Evolutionary conservation across 495 filamentous ascomycete genomes (phyloP), one percentile per base, ranked within the genome.

Genomic region (Haplographium delicatum): DNA sequence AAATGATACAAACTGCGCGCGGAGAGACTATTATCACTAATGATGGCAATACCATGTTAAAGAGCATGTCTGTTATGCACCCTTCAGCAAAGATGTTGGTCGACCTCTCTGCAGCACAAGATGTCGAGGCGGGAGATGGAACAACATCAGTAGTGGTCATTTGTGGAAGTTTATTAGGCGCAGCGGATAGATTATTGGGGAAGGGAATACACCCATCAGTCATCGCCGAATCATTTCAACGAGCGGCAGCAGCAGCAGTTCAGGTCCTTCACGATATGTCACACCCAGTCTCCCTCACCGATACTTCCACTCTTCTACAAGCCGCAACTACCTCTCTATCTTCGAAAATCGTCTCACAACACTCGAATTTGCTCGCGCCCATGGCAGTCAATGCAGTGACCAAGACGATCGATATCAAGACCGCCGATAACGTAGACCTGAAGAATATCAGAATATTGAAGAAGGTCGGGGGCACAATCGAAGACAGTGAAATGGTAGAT

Each of bases 21-120:
- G 94, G 94, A 68, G 84, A 94, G 66, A 96, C 93, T 38, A 91
- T 97, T 62, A 98, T 98, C 69, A 96, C 91, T 58, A 98, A 98
- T 73, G 93, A 98, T 70, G 93, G 93, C 67, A 95, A 93, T 72
- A 98, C 93, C 30, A 97, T 97, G 89, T 72, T 98, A 63, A 93
- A 85, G 69, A 88, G 90, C 75, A 97, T 98, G 93, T 86, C 87
- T 58, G 94, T 98, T 44, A 87, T 97, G 89, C 93, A 98, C 67
- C 93, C 93, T 30, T 91, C 93, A 48, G 93, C 93, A 34, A 93
- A 94, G 74, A 98, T 98, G 93, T 82, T 98, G 46, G 93, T 98
- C 57, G 90, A 98, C 64, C 80, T 98, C 43, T 91, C 89, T 60
- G 88, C 91, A 54, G 93, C 93, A 56, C 93, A 98, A 68, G 93